Percentiles rank a stretch among this genome's conserved stretches.
phyloP scores from a whole-genome alignment of 495 filamentous ascomycete genomes.

The Talaromyces trachyspermus region DNA sequence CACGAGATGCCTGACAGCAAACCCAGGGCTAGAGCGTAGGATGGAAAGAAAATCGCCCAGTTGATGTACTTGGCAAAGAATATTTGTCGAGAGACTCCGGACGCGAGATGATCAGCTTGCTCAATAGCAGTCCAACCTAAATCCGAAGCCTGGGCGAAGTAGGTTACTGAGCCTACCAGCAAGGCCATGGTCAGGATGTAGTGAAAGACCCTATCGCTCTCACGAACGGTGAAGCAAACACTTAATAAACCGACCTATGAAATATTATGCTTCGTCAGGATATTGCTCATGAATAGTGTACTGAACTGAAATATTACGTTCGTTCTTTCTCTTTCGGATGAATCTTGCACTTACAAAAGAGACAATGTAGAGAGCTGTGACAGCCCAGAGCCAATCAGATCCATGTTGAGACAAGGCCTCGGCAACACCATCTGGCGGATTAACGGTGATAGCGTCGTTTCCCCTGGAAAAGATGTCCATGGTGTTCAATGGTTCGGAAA shows the following conservation, averaged over 20 bases:
- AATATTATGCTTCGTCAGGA: not conserved
- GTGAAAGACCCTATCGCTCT: constrained; percentile 57
- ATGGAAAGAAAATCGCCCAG: constrained; percentile 46
- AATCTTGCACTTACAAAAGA: constrained; percentile 11
- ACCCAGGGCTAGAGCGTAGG: constrained; percentile 53
- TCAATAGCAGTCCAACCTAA: constrained; percentile 58
- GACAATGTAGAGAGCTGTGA: constrained; percentile 26
- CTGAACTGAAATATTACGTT: too few species aligned
- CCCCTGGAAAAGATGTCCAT: constrained; percentile 26
- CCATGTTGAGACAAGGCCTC: constrained; percentile 57
- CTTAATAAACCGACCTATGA: constrained; percentile 31
- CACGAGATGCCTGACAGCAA: constrained; percentile 58
- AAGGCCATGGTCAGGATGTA: constrained; percentile 57
- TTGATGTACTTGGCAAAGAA: constrained; percentile 69
- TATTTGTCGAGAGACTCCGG: constrained; percentile 49
- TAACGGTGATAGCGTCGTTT: constrained; percentile 47
- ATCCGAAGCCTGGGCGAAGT: constrained; percentile 63
- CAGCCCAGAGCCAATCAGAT: constrained; percentile 51
- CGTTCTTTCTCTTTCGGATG: not conserved
- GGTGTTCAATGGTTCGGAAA: too few species aligned
- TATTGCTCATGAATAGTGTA: not conserved
- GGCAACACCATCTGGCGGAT: constrained; percentile 33
- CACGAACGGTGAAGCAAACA: constrained; percentile 43
- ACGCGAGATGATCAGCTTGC: constrained; percentile 27
- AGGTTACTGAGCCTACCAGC: constrained; percentile 55